These are phyloP conservation scores for Collariella sp. DNA, from an alignment of 495 filamentous ascomycete genomes.

Conservation along the genomic window DNA sequence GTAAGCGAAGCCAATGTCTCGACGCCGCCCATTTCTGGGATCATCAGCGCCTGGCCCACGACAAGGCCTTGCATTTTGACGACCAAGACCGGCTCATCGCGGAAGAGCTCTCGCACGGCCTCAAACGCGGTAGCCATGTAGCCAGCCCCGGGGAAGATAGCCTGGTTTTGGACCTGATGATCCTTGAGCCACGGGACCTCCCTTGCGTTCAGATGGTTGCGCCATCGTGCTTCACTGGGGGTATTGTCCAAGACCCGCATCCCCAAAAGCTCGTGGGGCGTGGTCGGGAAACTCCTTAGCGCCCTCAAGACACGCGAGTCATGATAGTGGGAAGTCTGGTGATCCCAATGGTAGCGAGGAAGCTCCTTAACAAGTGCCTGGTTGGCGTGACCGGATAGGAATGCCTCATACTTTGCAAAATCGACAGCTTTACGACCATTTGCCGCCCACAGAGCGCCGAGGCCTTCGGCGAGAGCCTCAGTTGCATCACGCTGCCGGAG, in stretches of 20 bases:
- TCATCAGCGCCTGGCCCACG: slow-evolving; percentile 7
- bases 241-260: slow-evolving; percentile 20
- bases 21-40: slow-evolving; percentile 6
- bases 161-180: slow-evolving; percentile 32
- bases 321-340: slow-evolving; percentile 34
- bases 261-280: slow-evolving; percentile 39
- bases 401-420: background rate
- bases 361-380: slow-evolving; percentile 27
- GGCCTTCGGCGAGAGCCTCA: slow-evolving; percentile 21
- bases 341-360: slow-evolving; percentile 45
- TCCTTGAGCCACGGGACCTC: slow-evolving; percentile 40
- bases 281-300: slow-evolving; percentile 10
- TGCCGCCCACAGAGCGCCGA: slow-evolving; percentile 29
- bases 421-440: slow-evolving; percentile 7
- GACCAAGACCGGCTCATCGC: background rate
- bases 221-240: slow-evolving; percentile 33
- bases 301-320: slow-evolving; percentile 35
- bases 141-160: slow-evolving; percentile 47
- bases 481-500: slow-evolving; percentile 13
- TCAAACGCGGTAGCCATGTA: slow-evolving; percentile 45
- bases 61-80: slow-evolving; percentile 17
- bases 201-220: slow-evolving; percentile 27
- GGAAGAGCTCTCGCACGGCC: slow-evolving; percentile 13
- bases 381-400: background rate
- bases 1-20: slow-evolving; percentile 18